Evolutionary conservation across 2,329 filamentous ascomycete species (phyloP).

Genomic region (Pyrenochaeta sp.): DNA sequence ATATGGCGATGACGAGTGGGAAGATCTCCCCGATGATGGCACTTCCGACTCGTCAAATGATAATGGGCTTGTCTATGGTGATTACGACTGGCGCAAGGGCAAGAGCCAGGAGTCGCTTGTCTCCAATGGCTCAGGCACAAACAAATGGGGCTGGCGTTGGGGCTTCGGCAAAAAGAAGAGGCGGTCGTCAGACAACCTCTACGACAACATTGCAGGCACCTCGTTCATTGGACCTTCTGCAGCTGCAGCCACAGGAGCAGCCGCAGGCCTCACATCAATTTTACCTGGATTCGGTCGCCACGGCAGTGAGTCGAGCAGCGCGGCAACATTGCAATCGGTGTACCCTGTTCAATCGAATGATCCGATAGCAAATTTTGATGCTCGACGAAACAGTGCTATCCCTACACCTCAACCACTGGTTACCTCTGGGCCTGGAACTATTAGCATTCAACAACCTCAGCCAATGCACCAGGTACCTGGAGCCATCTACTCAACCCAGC

Average conservation of each 20-base stretch:
- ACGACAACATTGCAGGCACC: constrained; percentile 43
- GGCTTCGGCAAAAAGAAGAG: constrained; percentile 58
- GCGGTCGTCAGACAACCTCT: constrained; percentile 43
- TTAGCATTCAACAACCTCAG: constrained; percentile 84
- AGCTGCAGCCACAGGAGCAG: constrained; percentile 51
- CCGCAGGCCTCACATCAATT: too few species aligned
- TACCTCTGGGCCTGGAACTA: constrained; percentile 53
- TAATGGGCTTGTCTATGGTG: constrained; percentile 69
- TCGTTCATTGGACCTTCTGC: constrained; percentile 48
- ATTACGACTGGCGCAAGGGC: constrained; percentile 45
- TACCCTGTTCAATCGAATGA: constrained; percentile 73
- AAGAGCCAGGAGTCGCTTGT: constrained; percentile 61
- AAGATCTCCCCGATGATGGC: constrained; percentile 47
- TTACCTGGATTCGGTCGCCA: constrained; percentile 59
- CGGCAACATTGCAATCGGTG: constrained; percentile 66
- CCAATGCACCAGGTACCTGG: constrained; percentile 76
- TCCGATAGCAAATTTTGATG: constrained; percentile 65
- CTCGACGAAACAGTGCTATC: constrained; percentile 58
- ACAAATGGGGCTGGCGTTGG: constrained; percentile 69
- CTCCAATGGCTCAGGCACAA: constrained; percentile 62
- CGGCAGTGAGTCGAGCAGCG: constrained; percentile 56
- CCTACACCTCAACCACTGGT: constrained; percentile 48
- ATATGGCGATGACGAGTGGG: constrained; percentile 58
- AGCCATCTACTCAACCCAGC: constrained; percentile 66
- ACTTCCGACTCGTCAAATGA: constrained; percentile 57